Base-by-base conservation (phyloP, 2,329 filamentous ascomycete species). In the Pestalotiopsis sp. region DNA sequence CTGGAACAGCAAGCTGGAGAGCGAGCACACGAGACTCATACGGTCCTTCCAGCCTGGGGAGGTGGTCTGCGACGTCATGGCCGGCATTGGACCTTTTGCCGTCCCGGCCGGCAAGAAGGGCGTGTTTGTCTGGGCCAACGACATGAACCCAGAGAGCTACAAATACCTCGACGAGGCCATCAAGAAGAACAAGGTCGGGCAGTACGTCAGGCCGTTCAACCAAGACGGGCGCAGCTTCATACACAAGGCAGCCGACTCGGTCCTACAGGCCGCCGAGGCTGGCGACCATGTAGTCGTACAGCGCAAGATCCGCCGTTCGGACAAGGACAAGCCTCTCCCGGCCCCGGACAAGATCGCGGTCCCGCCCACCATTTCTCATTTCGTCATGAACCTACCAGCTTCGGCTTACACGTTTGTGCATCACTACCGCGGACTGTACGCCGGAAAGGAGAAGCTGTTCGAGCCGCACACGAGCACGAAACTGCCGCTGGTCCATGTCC, bases 311-410 rank as follows among this genome's bases (percentile, higher is more conserved):
- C 70, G 62, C 67, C 66, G 66, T 70, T 76, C 58, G 72, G 64
- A 76, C 79, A 17, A 75, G 75, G 3, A 81, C 81, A 3, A 74
- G 78, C 65, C 78, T 79, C 26, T 73, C 74, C 70, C 79, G 74
- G 69, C 66, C 22, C 68, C 66, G 2, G 44, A 68, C 40, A 66
- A 63, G 22, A 76, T 89, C 35, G 81, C 84, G 11, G 84, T 94
- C 59, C 95, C 95, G 2, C 85, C 86, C 2, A 90, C 91, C 48
- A 93, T 98, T 77, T 87, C 90, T n/a, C 96, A 98, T 82, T 99
- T 94, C 78, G 92, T 98, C 72, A 98, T 99, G 93, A 99, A 99
- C 80, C 90, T 99, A 17, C 96, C 96, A 0, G 96, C 94, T 1
- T 92, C 90, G 1, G 95, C 96, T 1, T 91, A 96, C 69, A 90